Evolutionary conservation across 805 yeast genomes (phyloP), one percentile per base, ranked within the genome.

Genomic region (Candida silvatica): DNA sequence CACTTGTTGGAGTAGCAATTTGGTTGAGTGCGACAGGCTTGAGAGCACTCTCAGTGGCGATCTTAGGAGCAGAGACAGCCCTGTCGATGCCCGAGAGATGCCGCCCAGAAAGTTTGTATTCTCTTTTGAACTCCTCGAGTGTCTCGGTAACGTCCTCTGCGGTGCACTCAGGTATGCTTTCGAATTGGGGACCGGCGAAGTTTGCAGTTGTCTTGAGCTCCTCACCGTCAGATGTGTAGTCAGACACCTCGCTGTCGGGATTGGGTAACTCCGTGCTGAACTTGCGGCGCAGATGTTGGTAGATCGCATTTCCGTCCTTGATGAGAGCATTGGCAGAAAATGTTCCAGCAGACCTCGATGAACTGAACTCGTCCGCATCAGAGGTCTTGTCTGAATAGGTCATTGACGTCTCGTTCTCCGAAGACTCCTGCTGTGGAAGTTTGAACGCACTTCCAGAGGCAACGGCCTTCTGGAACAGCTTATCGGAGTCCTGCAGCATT

Each of bases 331-430:
- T 44, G 22, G 46, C 41, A 4, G 52, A 41, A 2, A 49, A 37
- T n/a, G 47, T 28, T 14, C 35, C 37, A 6, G 42, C 35, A 24
- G 46, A 43, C 15, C 39, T 38, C 6, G 48, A 36, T 3, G 53
- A 42, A 20, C 36, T 43, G 8, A 50, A 37, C 17, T 49, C 54
- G 16, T 50, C 57, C 1, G 53, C 54, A 33, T 53, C 54, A 1
- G 58, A 52, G 3, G 58, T 53, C 14, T 49, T 53, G 15, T 47
- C 51, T 2, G 51, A 44, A 34, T 46, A 45, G 1, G 53, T 44
- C 20, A 43, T 30, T 4, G 51, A 45, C 29, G 27, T 25, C 12
- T 18, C 37, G 17, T 23, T 20, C 12, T 25, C 19, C 11, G 6
- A 12, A 7, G 15, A 9, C 11, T 25, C 16, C 8, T 23, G 17